These are phyloP conservation scores for Mycena sanguinolenta DNA, from an alignment of 768 basidiomycete genomes.

Conservation along the genomic window DNA sequence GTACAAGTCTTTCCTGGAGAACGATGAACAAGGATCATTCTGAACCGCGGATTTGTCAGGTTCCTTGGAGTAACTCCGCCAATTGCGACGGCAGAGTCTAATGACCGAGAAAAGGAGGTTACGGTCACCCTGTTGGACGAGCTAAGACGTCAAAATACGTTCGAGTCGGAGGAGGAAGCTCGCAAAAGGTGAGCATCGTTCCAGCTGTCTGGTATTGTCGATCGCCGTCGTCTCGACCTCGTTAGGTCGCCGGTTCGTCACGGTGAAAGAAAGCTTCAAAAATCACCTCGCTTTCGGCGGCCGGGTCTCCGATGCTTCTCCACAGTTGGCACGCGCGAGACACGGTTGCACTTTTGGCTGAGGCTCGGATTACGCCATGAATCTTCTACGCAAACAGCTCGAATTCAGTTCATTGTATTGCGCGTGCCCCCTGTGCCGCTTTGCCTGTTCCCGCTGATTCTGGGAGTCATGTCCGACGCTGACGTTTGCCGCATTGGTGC, in stretches of 20 bases:
- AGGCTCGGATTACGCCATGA: not conserved
- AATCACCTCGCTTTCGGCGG: too few relatives aligned
- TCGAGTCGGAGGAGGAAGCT: slow-evolving; percentile 91
- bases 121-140: slow-evolving; percentile 92
- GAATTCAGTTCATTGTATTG: too few relatives aligned
- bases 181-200: slow-evolving; percentile 79
- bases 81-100: slow-evolving; percentile 85
- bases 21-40: slow-evolving; percentile 24
- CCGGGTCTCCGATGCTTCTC: slow-evolving; percentile 15
- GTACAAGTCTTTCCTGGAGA: slow-evolving; percentile 3
- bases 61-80: slow-evolving; percentile 89
- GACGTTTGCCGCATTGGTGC: slow-evolving; percentile 30
- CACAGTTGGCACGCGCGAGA: slow-evolving; percentile 4
- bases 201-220: not conserved
- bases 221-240: slow-evolving; percentile 13
- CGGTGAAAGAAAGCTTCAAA: slow-evolving; percentile 13
- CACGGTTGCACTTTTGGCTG: slow-evolving; percentile 1
- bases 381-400: too few relatives aligned
- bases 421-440: slow-evolving; percentile 6
- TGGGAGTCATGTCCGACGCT: slow-evolving; percentile 24
- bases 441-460: not conserved
- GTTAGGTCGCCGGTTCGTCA: slow-evolving; percentile 25
- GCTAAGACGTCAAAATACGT: slow-evolving; percentile 85
- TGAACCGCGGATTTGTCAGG: slow-evolving; percentile 51
- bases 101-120: slow-evolving; percentile 84